phyloP scores from a whole-genome alignment of 1,284 basidiomycete genomes.

The Cystobasidium sp. region DNA sequence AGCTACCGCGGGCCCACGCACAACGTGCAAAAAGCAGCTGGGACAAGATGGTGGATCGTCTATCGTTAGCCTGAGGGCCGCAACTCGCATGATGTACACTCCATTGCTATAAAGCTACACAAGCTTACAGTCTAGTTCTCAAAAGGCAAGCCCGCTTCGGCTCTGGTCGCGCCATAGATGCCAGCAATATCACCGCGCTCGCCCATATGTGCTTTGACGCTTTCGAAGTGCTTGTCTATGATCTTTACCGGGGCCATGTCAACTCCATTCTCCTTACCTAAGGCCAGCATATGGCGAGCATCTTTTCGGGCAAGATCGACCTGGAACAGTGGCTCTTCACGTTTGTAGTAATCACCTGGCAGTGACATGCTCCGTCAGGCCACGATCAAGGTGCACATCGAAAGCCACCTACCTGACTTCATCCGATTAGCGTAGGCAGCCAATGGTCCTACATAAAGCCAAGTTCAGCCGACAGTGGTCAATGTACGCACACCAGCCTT shows the following conservation, averaged over 20 bases:
- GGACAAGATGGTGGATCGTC: constrained; percentile 24
- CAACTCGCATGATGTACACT: neutral
- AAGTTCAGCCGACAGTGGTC: neutral
- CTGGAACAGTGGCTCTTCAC: constrained; percentile 44
- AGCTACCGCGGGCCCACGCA: constrained; percentile 20
- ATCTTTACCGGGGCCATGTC: constrained; percentile 31
- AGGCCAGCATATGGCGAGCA: constrained; percentile 38
- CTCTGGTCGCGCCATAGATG: constrained; percentile 32
- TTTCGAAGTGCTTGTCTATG: constrained; percentile 39
- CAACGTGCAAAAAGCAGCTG: constrained; percentile 33
- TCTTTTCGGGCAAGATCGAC: constrained; percentile 45
- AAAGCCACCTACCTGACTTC: constrained; percentile 12
- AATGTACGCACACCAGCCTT: neutral
- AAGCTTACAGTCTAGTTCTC: constrained; percentile 8
- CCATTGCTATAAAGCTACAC: neutral
- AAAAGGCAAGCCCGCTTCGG: constrained; percentile 35
- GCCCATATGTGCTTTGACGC: constrained; percentile 37
- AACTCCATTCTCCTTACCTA: constrained; percentile 36
- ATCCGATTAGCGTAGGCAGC: constrained; percentile 38
- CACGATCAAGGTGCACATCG: no score
- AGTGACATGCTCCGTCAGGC: neutral
- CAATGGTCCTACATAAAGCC: constrained; percentile 20
- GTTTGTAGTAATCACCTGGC: constrained; percentile 40
- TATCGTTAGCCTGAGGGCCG: no score
- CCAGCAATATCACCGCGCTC: constrained; percentile 42